Base-by-base conservation (phyloP, 148 eudicot species). In the Fagopyrum esculentum region DNA sequence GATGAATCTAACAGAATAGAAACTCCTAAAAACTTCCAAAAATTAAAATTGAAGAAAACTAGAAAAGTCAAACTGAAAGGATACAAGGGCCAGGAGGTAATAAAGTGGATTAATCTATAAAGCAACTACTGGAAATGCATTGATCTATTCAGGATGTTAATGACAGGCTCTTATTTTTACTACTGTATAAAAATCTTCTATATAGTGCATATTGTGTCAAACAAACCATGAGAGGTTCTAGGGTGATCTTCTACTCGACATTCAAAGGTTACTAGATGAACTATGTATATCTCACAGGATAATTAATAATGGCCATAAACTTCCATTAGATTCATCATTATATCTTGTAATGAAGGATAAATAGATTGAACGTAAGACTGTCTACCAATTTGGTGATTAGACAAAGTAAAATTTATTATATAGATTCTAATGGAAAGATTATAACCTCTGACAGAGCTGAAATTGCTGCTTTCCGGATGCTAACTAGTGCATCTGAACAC, bases 381-480 rank as follows among this genome's bases (percentile, higher is more conserved):
- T 40, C 0, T 66, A 66, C 47, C n/a, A 66, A 35, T 35, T 35
- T 35, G 40, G 71, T 15, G 6, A 12, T 8, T 9, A 40, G 17
- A 13, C 47, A 66, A 4, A 66, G 47, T 35, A 8, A 49, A 9
- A 49, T 49, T 49, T 49, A 12, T 12, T 49, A 49, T 49, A 49
- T 0, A 49, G 52, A 49, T 49, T 49, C 12, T 12, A 40, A 46
- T 66, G 6, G 4, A 54, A 30, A 51, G 71, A 70, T 57, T 15
- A 78, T 84, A 54, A 94, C 98, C 98, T 94, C 97, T 15, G 98
- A 94, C 63, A 95, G 82, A 80, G 99, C 96, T 35, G 94, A 86
- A 72, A 89, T 81, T 47, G 97, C 97, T 7, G 93, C 89, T 85
- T 95, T 95, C 75, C 99, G 81, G 68, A 95, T 95, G 88, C 97